Percentiles rank a stretch among this genome's conserved stretches.
These are phyloP conservation scores for Phlyctochytrium planicorne DNA, from an alignment of 192 early-diverging fungal species.

Conservation along the genomic window DNA sequence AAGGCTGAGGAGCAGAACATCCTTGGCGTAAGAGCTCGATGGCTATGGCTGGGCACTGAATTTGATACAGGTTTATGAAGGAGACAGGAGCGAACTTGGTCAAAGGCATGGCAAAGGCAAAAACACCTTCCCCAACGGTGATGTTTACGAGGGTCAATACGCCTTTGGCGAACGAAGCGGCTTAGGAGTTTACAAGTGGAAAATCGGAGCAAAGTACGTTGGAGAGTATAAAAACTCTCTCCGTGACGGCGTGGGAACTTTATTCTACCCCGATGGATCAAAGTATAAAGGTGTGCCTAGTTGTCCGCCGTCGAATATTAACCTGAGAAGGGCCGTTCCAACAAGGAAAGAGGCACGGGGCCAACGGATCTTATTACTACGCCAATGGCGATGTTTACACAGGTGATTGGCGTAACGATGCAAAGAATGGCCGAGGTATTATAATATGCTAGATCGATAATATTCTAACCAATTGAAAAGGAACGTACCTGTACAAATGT, in stretches of 20 bases:
- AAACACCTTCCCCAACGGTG: conserved; percentile 58
- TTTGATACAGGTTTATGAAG: conserved; percentile 51
- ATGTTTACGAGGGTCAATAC: conserved; percentile 53
- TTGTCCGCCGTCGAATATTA: not conserved
- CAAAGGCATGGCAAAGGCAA: conserved; percentile 59
- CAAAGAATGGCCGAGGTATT: conserved; percentile 51
- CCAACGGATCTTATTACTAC: conserved; percentile 48
- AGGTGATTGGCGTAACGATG: conserved; percentile 53
- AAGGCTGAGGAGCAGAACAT: conserved; percentile 44
- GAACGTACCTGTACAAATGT: conserved; percentile 36
- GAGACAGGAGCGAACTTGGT: conserved; percentile 48
- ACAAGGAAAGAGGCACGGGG: conserved; percentile 50
- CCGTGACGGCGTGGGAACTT: conserved; percentile 48
- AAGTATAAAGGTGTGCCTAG: conserved; percentile 46
- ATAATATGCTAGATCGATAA: conserved; percentile 3
- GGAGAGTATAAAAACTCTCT: conserved; percentile 51
- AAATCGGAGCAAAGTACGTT: conserved; percentile 45
- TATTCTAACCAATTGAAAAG: conserved; percentile 5
- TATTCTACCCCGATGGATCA: conserved; percentile 57
- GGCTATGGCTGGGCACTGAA: not conserved
- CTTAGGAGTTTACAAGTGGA: conserved; percentile 54
- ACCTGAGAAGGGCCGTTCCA: conserved; percentile 37
- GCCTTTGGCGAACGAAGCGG: conserved; percentile 43
- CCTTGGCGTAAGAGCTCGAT: too few species aligned
- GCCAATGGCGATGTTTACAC: conserved; percentile 55